These are phyloP conservation scores for Ascoidea rubescens DNA, from an alignment of 805 yeast genomes.

Conservation along the genomic window DNA sequence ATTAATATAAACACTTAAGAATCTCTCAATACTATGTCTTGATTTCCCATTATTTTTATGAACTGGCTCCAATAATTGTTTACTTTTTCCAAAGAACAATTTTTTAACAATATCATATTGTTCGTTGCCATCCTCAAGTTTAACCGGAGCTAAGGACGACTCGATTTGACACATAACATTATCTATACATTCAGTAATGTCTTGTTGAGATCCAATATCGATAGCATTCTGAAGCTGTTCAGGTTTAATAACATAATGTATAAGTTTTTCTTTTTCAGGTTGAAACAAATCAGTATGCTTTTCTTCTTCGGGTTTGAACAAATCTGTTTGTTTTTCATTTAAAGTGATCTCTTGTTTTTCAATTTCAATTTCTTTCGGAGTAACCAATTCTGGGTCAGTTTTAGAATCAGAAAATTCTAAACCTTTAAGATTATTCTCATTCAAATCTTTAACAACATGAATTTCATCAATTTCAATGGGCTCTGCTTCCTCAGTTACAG, in stretches of 20 bases:
- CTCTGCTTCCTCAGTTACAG: conserved; percentile 11
- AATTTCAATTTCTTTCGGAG: not conserved
- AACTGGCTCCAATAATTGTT: conserved; percentile 55
- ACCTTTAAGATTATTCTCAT: not conserved
- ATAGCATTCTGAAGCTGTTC: conserved; percentile 64
- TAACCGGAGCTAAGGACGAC: conserved; percentile 63
- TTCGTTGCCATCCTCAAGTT: conserved; percentile 50
- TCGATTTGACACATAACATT: conserved; percentile 86
- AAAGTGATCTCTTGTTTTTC: conserved; percentile 2
- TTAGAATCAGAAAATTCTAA: not conserved
- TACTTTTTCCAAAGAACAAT: conserved; percentile 75
- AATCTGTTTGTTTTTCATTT: conserved; percentile 4
- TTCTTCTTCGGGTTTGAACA: conserved; percentile 5
- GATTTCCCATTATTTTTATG: conserved; percentile 19
- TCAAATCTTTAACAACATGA: conserved; percentile 1
- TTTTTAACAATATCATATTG: conserved; percentile 71
- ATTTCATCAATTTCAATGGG: conserved; percentile 7
- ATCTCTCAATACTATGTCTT: conserved; percentile 55
- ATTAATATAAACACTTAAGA: conserved; percentile 69
- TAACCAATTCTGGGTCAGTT: not conserved
- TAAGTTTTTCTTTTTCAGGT: conserved; percentile 3
- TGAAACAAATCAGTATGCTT: conserved; percentile 18
- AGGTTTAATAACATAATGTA: conserved; percentile 23
- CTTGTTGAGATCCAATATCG: conserved; percentile 87
- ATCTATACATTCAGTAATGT: conserved; percentile 93